Percentiles rank a stretch among this genome's conserved stretches.
Conservation (phyloP, 805 yeast genomes). For the Priceomyces medius region DNA sequence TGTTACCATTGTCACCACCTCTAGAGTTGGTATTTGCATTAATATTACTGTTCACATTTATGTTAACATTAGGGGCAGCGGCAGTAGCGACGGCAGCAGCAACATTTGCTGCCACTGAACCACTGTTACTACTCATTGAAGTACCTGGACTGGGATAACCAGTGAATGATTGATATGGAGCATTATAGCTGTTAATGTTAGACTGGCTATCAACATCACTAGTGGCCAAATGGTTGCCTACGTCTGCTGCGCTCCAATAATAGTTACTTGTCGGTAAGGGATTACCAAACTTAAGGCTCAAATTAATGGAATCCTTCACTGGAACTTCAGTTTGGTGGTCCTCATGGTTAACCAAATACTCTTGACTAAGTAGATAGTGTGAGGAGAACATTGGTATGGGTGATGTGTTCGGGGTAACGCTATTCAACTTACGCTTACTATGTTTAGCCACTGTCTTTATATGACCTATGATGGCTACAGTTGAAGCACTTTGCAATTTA, state of each 20-base stretch:
- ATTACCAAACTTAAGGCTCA: conserved; percentile 5
- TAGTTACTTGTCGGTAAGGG: not conserved
- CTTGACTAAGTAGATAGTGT: conserved; percentile 2
- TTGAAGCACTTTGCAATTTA: not conserved
- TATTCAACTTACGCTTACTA: not conserved
- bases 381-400: conserved; percentile 2
- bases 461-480: not conserved
- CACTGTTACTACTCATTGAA: not conserved
- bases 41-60: not conserved
- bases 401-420: not conserved
- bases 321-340: conserved; percentile 2
- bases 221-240: not conserved
- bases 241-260: not conserved
- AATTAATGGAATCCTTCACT: conserved; percentile 6
- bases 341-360: conserved; percentile 1
- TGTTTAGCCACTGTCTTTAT: not conserved
- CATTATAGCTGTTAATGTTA: not conserved
- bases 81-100: conserved; percentile 5
- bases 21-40: not conserved
- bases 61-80: not conserved
- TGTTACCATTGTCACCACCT: not conserved
- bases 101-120: not conserved
- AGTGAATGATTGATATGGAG: not conserved
- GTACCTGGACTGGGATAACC: not conserved
- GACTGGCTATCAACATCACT: not conserved